These are phyloP conservation scores for Neoboletus magnificus DNA, from an alignment of 768 basidiomycete genomes.

Conservation along the genomic window DNA sequence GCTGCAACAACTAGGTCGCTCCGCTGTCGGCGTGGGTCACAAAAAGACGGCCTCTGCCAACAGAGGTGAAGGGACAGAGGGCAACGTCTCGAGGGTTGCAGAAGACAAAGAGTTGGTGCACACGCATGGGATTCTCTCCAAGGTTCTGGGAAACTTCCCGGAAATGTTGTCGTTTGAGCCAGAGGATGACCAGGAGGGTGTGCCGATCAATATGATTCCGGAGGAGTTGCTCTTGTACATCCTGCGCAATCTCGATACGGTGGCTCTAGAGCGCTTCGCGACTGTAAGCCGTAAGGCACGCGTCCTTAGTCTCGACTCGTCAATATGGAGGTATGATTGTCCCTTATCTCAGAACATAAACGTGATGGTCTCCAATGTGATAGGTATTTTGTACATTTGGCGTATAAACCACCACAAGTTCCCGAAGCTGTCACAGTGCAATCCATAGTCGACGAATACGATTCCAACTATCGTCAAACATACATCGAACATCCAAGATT, in stretches of 20 bases:
- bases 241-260: conserved; percentile 61
- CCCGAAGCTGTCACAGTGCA: conserved; percentile 46
- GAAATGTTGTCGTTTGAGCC: conserved; percentile 55
- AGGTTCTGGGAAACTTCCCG: conserved; percentile 49
- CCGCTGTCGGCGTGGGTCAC: conserved; percentile 42
- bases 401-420: conserved; percentile 78
- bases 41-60: conserved; percentile 81
- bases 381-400: conserved; percentile 60
- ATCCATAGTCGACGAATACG: conserved; percentile 49
- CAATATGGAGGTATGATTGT: conserved; percentile 68
- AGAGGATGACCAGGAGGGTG: conserved; percentile 59
- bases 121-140: conserved; percentile 43
- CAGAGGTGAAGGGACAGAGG: conserved; percentile 53
- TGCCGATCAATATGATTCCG: conserved; percentile 60
- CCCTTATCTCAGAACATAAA: not conserved
- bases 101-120: conserved; percentile 24
- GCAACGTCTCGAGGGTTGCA: conserved; percentile 67
- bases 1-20: conserved; percentile 10
- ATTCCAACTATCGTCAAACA: conserved; percentile 66
- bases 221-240: conserved; percentile 73
- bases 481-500: conserved; percentile 84
- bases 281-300: conserved; percentile 70
- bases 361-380: conserved; percentile 6
- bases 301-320: conserved; percentile 62
- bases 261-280: conserved; percentile 76